Base-by-base conservation (phyloP, 2,329 filamentous ascomycete genomes). In the Orbilia quercus region DNA sequence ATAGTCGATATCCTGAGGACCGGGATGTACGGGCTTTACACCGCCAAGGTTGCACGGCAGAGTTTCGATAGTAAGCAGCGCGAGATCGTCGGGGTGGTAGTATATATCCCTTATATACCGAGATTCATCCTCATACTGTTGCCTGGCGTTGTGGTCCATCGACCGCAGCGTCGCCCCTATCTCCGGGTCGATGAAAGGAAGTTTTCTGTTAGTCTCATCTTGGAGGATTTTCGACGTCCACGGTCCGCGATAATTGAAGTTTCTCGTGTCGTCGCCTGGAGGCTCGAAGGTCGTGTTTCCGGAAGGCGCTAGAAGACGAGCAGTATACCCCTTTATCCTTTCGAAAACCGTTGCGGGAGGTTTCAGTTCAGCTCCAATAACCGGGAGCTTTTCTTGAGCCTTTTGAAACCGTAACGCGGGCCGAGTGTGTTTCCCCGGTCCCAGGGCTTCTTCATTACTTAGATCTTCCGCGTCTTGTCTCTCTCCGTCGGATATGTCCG, bases 111-210 rank as follows among this genome's bases (percentile, higher is more conserved):
- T 60, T 20, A 42, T 55, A 22, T 66, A 73, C 18, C 18, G 48
- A 7, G 22, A 11, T 12, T 55, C 42, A 1, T 66, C 40, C 11
- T 66, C 23, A 22, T 55, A 50, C 14, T 53, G 53, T 14, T 55
- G 9, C 6, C 50, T 14, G 9, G 60, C 40, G 0, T 42, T 25
- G 5, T 34, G 5, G 40, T 50, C 48, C 20, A 57, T 18, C 18
- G 5, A 3, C 23, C 16, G 14, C 7, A 73, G 42, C 7, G 57
- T 40, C 7, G 38, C 5, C 31, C 38, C 44, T 9, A 66, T 53
- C 20, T 73, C 69, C 18, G 69, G 69, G 16, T 73, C 69, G 31
- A 73, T 66, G 55, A 62, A 73, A 2, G 69, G 69, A 18, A 59
- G 60, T 18, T 54, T 53, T 14, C 69, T 60, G 9, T 14, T 34